Evolutionary conservation across 495 filamentous ascomycete species (phyloP).

Genomic region (Penicillium paxilli): DNA sequence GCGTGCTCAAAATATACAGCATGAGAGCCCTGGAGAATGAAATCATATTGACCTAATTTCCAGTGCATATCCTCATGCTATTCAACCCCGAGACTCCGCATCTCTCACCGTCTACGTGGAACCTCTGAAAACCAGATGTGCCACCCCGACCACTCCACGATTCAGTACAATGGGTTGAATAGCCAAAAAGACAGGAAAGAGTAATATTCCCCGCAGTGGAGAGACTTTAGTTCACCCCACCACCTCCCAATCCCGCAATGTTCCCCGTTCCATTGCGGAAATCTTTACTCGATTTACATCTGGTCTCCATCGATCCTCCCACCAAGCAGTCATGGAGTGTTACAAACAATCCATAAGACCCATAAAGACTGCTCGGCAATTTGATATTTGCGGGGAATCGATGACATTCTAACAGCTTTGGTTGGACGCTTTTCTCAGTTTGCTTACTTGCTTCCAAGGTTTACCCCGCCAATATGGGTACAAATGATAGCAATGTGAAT

Average conservation of each 20-base stretch:
- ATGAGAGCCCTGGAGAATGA: too few species aligned
- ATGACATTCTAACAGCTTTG: conserved; percentile 5
- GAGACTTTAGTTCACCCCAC: neutral
- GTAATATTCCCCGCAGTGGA: conserved; percentile 12
- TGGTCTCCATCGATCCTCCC: neutral
- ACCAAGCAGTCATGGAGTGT: conserved; percentile 6
- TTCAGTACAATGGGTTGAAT: neutral
- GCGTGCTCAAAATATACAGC: too few species aligned
- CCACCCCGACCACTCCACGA: neutral
- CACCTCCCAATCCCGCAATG: neutral
- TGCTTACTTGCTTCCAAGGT: neutral
- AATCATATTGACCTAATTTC: too few species aligned
- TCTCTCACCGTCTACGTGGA: too few species aligned
- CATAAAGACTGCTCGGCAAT: conserved; percentile 3
- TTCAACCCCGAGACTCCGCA: too few species aligned
- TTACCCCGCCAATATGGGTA: conserved; percentile 11
- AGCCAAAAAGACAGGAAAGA: neutral
- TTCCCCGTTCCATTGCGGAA: conserved; percentile 7
- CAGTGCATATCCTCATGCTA: too few species aligned
- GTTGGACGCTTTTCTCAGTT: conserved; percentile 14
- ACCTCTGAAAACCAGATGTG: neutral
- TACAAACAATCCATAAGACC: neutral
- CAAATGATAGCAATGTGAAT: neutral
- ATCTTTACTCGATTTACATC: conserved; percentile 13
- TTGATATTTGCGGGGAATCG: conserved; percentile 7